A percentile compares a stretch with the other conserved stretches of the same genome.
These are phyloP conservation scores for Pyrenophora seminiperda DNA, from an alignment of 2,329 filamentous ascomycete species.

Conservation along the genomic window DNA sequence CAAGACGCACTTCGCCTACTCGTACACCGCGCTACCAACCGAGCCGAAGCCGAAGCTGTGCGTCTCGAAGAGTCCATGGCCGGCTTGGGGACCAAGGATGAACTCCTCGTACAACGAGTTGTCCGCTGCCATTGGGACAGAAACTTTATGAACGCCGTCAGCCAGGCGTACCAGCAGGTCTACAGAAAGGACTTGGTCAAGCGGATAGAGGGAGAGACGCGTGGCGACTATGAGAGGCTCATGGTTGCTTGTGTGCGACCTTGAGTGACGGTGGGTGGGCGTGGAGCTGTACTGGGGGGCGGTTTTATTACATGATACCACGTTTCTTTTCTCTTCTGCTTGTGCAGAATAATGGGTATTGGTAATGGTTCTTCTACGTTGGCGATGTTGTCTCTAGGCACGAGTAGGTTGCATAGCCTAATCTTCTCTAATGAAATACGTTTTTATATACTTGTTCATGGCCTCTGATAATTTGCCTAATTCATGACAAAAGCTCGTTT, in stretches of 20 bases:
- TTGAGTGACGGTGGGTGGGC: constrained; percentile 1
- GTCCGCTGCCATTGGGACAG: constrained; percentile 84
- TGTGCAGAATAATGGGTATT: too few species aligned
- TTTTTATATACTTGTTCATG: too few species aligned
- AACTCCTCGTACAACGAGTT: constrained; percentile 75
- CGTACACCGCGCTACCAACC: constrained; percentile 76
- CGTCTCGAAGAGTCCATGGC: constrained; percentile 87
- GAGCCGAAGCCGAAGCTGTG: constrained; percentile 80
- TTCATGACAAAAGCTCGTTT: too few species aligned
- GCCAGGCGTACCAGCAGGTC: constrained; percentile 73
- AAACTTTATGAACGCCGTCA: constrained; percentile 74
- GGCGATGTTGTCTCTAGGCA: too few species aligned
- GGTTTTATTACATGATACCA: constrained; percentile 5
- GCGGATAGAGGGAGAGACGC: constrained; percentile 81
- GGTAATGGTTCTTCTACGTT: too few species aligned
- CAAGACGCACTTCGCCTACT: constrained; percentile 80
- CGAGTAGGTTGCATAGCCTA: too few species aligned
- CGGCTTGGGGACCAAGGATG: constrained; percentile 85
- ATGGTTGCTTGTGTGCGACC: constrained; percentile 68
- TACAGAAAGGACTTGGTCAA: constrained; percentile 70
- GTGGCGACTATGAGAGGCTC: constrained; percentile 78
- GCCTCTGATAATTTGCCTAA: too few species aligned
- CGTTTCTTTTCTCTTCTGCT: background rate
- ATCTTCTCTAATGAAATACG: too few species aligned
- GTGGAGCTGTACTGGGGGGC: background rate